Evolutionary conservation across 345 rosid genomes (phyloP).

Genomic region (Brassica rapa): DNA sequence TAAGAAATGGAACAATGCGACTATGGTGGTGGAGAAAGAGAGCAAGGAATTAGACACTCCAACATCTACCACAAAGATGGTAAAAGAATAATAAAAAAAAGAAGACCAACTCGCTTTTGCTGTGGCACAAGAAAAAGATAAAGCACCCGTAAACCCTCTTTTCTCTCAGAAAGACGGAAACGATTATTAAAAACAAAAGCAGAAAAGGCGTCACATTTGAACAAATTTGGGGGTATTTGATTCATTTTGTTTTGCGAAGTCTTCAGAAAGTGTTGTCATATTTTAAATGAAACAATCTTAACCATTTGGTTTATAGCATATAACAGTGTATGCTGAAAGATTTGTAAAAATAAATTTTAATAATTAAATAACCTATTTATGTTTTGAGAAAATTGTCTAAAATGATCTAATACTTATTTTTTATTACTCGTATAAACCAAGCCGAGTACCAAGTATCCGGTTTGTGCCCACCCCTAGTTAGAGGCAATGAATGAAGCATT

Average conservation of each 20-base stretch:
- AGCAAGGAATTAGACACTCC: constrained; percentile 41
- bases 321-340: too few relatives aligned
- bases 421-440: too few relatives aligned
- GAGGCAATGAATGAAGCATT: neutral
- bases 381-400: too few relatives aligned
- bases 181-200: constrained; percentile 28
- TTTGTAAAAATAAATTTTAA: too few relatives aligned
- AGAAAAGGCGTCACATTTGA: constrained; percentile 32
- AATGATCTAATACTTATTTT: too few relatives aligned
- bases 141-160: constrained; percentile 29
- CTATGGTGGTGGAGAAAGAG: constrained; percentile 38
- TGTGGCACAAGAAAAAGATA: constrained; percentile 40
- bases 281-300: neutral
- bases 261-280: neutral
- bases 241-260: neutral
- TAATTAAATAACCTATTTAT: too few relatives aligned
- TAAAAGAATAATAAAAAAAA: constrained; percentile 33
- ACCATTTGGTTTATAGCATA: neutral
- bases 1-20: constrained; percentile 45
- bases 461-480: neutral
- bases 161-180: constrained; percentile 4
- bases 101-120: constrained; percentile 27
- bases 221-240: constrained; percentile 5
- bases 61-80: constrained; percentile 34
- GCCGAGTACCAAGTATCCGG: too few relatives aligned